A percentile compares a stretch with the other conserved stretches of the same genome.
Evolutionary conservation across 2,329 filamentous ascomycete species (phyloP).

Genomic region (Paecilomyces dactylethromorphus): DNA sequence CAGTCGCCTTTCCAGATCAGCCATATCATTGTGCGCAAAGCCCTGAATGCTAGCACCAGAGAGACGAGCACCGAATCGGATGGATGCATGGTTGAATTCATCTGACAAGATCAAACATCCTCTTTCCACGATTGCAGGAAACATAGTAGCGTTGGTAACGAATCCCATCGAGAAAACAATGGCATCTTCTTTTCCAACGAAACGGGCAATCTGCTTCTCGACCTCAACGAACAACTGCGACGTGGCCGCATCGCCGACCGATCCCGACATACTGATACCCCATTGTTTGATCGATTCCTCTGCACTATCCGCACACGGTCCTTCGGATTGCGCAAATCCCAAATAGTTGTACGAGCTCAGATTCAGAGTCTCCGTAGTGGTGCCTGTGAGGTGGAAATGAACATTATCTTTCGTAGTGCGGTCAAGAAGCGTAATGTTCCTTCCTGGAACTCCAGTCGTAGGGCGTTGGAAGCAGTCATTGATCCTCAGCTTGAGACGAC

Average conservation of each 20-base stretch:
- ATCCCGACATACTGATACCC: constrained; percentile 71
- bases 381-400: constrained; percentile 77
- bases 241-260: constrained; percentile 73
- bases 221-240: constrained; percentile 78
- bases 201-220: constrained; percentile 76
- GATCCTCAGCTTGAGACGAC: constrained; percentile 81
- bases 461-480: constrained; percentile 92
- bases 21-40: constrained; percentile 94
- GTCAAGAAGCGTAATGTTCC: constrained; percentile 84
- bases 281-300: constrained; percentile 77
- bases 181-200: constrained; percentile 83
- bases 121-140: constrained; percentile 82
- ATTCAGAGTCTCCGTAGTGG: constrained; percentile 84
- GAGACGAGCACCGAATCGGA: constrained; percentile 82
- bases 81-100: constrained; percentile 92
- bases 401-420: constrained; percentile 82
- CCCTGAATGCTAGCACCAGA: constrained; percentile 87
- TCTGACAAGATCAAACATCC: constrained; percentile 90
- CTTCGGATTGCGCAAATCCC: constrained; percentile 91
- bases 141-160: constrained; percentile 87
- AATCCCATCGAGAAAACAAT: constrained; percentile 99
- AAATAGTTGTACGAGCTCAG: constrained; percentile 99
- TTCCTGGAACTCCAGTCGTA: constrained; percentile 82
- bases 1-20: constrained; percentile 71
- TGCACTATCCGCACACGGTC: constrained; percentile 84